Conservation (phyloP, 164 flowering plant genomes). For the Paratinospora sagittata region DNA sequence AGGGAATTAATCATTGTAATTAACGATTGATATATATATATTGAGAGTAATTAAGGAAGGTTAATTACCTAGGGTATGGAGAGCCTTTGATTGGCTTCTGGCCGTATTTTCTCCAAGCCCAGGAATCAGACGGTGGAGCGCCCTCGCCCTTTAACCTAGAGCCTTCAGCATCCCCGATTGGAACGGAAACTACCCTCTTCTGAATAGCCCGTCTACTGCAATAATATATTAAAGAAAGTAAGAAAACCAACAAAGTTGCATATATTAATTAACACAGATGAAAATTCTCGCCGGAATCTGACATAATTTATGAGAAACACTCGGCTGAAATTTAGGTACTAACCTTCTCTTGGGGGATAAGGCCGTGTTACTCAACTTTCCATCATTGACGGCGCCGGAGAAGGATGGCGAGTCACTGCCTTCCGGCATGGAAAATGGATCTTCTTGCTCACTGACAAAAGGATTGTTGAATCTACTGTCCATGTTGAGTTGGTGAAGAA, state of each 20-base stretch:
- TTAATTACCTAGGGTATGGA: constrained; percentile 63
- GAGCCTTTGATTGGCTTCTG: constrained; percentile 95
- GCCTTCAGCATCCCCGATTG: constrained; percentile 59
- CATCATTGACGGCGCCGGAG: constrained; percentile 18
- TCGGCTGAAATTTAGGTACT: background rate
- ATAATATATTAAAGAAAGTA: background rate
- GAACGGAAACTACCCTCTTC: constrained; percentile 69
- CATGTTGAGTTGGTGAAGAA: constrained; percentile 20
- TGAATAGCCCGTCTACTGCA: constrained; percentile 47
- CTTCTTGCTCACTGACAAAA: constrained; percentile 32
- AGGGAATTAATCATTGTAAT: no score
- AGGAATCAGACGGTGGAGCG: constrained; percentile 76
- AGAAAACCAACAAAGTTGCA: background rate
- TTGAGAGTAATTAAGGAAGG: background rate
- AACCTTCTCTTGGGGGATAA: constrained; percentile 59
- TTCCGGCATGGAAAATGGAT: constrained; percentile 27
- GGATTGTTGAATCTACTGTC: constrained; percentile 37
- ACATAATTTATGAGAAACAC: background rate
- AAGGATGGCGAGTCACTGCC: constrained; percentile 33
- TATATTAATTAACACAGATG: background rate
- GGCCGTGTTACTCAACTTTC: constrained; percentile 24
- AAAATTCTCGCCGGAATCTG: constrained; percentile 10
- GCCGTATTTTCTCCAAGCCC: constrained; percentile 96
- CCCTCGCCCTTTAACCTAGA: constrained; percentile 55
- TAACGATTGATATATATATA: background rate